Base-by-base conservation (phyloP, 768 basidiomycete species). In the Russula dissimulans region DNA sequence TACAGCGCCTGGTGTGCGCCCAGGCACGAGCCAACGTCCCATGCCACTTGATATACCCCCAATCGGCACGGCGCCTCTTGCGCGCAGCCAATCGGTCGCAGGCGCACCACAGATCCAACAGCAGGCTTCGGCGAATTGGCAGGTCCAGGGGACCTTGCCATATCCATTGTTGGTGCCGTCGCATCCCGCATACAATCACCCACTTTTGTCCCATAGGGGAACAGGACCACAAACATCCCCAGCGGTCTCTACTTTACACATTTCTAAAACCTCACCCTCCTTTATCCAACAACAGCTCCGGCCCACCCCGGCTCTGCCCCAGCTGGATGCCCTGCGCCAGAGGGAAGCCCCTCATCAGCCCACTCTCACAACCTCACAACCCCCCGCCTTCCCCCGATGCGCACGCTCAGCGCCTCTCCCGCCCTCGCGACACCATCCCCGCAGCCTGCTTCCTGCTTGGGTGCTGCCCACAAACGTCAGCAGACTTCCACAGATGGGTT, bases 331-430 rank as follows among this genome's bases (percentile, higher is more conserved):
- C 10, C 14, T 29, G 36, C 57, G 29, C n/a, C 51, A 53, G 29
- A 14, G 38, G 17, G 22, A 26, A 26, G 34, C 45, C n/a, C 26
- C 47, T 31, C 58, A 32, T 14, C 58, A 53, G 17, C 12, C 31
- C 12, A 4, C 42, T 17, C 26, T 10, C 11, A 14, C 45, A 17
- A 42, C 39, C 11, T 4, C 17, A 12, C 43, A 46, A 32, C 17
- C 53, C 7, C 50, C 1, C 60, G 60, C 22, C 60, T 61, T 29
- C 60, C 60, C 8, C 60, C 60, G 8, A 61, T 61, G 56, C 60
- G 60, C 45, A 61, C 60, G 31, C 50, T 57, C 31, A 53, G 50
- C 45, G 55, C 34, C 18, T 57, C 56, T 4, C 60, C 60, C 8
- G 39, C 44, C 26, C 50, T 39, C 18, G 26, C 43, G 5, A 3